A percentile compares a stretch with the other conserved stretches of the same genome.
These are phyloP conservation scores for Pythium apleroticum DNA, from an alignment of 352 stramenopile species.

Conservation along the genomic window DNA sequence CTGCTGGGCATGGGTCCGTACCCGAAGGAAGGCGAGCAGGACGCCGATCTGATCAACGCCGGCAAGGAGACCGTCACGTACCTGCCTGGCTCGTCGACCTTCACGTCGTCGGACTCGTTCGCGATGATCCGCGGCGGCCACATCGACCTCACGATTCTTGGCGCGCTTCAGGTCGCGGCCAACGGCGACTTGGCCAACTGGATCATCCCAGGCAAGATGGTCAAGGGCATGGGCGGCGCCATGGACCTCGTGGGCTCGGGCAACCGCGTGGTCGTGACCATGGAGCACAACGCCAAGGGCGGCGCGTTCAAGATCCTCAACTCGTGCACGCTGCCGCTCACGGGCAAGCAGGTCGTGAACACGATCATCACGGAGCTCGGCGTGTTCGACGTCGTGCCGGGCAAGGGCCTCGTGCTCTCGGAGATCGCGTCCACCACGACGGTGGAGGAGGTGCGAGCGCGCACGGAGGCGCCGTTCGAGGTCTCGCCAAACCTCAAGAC, in stretches of 20 bases:
- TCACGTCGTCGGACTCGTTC: conserved; percentile 94
- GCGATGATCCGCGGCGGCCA: conserved; percentile 96
- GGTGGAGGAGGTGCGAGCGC: conserved; percentile 75
- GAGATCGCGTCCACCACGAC: conserved; percentile 87
- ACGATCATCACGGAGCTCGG: conserved; percentile 92
- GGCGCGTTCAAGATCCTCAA: conserved; percentile 95
- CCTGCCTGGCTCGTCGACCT: conserved; percentile 91
- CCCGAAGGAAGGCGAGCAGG: conserved; percentile 83
- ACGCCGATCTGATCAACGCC: conserved; percentile 97
- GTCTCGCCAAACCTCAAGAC: conserved; percentile 55
- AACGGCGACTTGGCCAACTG: conserved; percentile 96
- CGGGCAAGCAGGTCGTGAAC: conserved; percentile 93
- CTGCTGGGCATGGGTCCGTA: conserved; percentile 94
- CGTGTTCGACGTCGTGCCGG: conserved; percentile 72
- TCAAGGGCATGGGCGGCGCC: conserved; percentile 97
- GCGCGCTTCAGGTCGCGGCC: conserved; percentile 91
- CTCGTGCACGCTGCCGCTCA: conserved; percentile 92
- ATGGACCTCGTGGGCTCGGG: conserved; percentile 96
- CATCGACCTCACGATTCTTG: conserved; percentile 96
- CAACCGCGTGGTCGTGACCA: conserved; percentile 95
- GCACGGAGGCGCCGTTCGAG: conserved; percentile 80
- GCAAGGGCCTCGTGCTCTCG: conserved; percentile 80
- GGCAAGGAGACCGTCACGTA: conserved; percentile 97
- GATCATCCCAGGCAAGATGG: conserved; percentile 96
- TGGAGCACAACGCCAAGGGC: conserved; percentile 96